A percentile compares a stretch with the other conserved stretches of the same genome.
Evolutionary conservation across 208 protist genomes (phyloP).

Genomic region (Acanthamoeba triangularis): DNA sequence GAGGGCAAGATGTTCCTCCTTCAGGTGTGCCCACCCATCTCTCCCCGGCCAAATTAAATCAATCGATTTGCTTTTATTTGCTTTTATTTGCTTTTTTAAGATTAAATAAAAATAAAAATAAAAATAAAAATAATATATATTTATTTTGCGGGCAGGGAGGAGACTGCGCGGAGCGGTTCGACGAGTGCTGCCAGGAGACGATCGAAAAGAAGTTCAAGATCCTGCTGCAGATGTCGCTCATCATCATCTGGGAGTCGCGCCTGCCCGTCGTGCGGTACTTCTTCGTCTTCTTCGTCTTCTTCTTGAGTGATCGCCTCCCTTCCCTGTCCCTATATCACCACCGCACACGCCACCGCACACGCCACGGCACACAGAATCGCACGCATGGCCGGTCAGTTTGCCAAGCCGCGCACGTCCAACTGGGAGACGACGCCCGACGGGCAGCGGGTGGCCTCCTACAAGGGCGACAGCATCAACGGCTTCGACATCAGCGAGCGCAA

Average conservation of each 20-base stretch:
- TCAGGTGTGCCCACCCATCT: background rate
- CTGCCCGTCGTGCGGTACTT: conserved; percentile 23
- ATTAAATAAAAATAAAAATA: too few relatives aligned
- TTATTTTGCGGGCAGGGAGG: conserved; percentile 81
- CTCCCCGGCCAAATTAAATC: too few relatives aligned
- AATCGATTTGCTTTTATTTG: too few relatives aligned
- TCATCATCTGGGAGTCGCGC: conserved; percentile 80
- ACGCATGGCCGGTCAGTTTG: conserved; percentile 87
- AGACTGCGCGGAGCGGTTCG: conserved; percentile 91
- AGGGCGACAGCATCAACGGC: conserved; percentile 90
- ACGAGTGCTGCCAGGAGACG: conserved; percentile 81
- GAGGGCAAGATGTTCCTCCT: background rate
- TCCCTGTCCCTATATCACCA: background rate
- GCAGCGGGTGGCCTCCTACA: conserved; percentile 79
- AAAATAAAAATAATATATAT: background rate
- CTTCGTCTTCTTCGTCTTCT: too few relatives aligned
- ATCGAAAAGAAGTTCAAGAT: conserved; percentile 90
- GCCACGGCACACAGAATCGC: conserved; percentile 75
- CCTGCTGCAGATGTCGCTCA: conserved; percentile 89
- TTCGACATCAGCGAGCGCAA: conserved; percentile 84
- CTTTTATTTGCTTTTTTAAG: too few relatives aligned
- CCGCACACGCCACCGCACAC: background rate
- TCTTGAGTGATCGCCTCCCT: background rate
- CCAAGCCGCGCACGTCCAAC: conserved; percentile 72
- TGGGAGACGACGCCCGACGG: conserved; percentile 60